These are phyloP conservation scores for Colletotrichum truncatum DNA, from an alignment of 2,329 filamentous ascomycete genomes.

Conservation along the genomic window DNA sequence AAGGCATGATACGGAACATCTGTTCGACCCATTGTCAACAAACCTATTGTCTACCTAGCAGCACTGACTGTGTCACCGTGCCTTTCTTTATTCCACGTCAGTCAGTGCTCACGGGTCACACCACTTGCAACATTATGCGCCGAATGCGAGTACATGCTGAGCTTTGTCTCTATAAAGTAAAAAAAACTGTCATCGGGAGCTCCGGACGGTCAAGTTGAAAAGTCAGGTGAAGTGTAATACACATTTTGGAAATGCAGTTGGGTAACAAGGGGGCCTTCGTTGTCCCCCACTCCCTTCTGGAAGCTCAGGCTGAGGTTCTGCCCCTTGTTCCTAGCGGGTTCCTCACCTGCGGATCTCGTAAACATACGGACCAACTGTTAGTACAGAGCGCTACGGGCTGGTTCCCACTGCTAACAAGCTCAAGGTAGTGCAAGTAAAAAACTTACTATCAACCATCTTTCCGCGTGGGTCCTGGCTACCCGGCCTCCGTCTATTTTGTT, in stretches of 20 bases:
- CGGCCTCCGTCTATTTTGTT: conserved; percentile 27
- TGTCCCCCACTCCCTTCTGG: conserved; percentile 17
- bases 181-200: conserved; percentile 1
- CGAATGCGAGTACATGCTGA: background rate
- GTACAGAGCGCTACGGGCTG: background rate
- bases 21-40: background rate
- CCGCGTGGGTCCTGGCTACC: conserved; percentile 17
- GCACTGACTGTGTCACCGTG: background rate
- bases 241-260: background rate
- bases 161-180: background rate
- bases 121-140: conserved; percentile 15
- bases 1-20: background rate
- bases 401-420: background rate
- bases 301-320: conserved; percentile 9
- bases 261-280: background rate
- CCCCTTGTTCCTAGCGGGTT: conserved; percentile 17
- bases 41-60: background rate
- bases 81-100: background rate
- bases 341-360: background rate
- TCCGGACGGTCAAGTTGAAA: background rate
- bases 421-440: conserved; percentile 12
- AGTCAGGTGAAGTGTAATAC: background rate
- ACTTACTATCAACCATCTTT: conserved; percentile 10
- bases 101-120: conserved; percentile 16
- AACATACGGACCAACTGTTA: background rate